Evolutionary conservation across 1,284 basidiomycete species (phyloP).

Genomic region (Apiotrichum siamense): DNA sequence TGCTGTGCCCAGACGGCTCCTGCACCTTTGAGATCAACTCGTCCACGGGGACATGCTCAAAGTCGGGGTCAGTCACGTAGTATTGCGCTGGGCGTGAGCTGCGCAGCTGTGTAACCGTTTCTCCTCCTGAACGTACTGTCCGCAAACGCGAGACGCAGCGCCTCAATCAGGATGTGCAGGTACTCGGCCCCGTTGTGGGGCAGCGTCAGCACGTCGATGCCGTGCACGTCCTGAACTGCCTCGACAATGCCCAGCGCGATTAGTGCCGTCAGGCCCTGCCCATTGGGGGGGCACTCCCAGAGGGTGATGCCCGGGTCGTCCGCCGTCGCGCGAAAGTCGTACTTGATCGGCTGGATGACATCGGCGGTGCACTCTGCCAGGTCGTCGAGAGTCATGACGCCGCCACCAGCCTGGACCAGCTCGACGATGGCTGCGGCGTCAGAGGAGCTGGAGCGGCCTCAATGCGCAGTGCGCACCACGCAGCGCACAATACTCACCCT

Average conservation of each 20-base stretch:
- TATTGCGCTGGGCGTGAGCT: slow-evolving; percentile 53
- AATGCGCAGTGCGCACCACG: too few relatives aligned
- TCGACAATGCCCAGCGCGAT: slow-evolving; percentile 88
- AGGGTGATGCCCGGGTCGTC: slow-evolving; percentile 52
- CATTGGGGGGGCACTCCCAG: slow-evolving; percentile 77
- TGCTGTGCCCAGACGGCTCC: not conserved
- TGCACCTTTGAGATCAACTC: slow-evolving; percentile 71
- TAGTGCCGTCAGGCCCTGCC: slow-evolving; percentile 89
- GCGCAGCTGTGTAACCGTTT: not conserved
- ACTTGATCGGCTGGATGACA: slow-evolving; percentile 78
- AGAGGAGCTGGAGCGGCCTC: too few relatives aligned
- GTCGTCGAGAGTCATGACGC: slow-evolving; percentile 81
- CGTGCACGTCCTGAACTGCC: slow-evolving; percentile 67
- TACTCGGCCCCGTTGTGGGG: slow-evolving; percentile 85
- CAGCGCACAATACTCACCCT: too few relatives aligned
- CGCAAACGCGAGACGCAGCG: slow-evolving; percentile 40
- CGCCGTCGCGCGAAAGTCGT: slow-evolving; percentile 60
- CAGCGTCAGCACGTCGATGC: slow-evolving; percentile 64
- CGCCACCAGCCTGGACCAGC: slow-evolving; percentile 66
- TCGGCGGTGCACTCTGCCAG: slow-evolving; percentile 69
- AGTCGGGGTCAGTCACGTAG: slow-evolving; percentile 81
- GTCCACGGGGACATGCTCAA: slow-evolving; percentile 65
- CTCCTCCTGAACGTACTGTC: slow-evolving; percentile 8
- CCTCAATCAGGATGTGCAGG: slow-evolving; percentile 78
- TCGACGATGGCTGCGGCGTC: slow-evolving; percentile 62